Conservation (phyloP, 371 early-diverging fungal species). For the Circinella minor region DNA sequence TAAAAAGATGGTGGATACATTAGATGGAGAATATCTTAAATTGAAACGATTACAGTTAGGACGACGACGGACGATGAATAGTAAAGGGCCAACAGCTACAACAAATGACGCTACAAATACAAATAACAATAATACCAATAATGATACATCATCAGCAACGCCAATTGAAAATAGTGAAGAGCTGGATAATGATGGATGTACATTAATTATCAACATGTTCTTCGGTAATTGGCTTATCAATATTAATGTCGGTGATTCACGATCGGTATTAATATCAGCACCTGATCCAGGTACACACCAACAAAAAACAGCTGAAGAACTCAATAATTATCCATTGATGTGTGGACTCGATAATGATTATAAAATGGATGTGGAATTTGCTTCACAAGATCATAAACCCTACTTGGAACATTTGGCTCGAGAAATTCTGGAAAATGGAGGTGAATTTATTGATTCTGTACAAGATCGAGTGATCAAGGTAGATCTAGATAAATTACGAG, state of each 20-base stretch:
- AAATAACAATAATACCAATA: not conserved
- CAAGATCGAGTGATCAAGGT: conserved; percentile 67
- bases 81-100: conserved; percentile 26
- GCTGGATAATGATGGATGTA: conserved; percentile 83
- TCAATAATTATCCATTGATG: conserved; percentile 7
- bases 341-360: conserved; percentile 40
- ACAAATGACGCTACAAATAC: not conserved
- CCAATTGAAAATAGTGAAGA: conserved; percentile 13
- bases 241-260: conserved; percentile 84
- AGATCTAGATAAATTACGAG: conserved; percentile 52
- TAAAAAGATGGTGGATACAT: conserved; percentile 50
- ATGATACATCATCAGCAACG: conserved; percentile 2
- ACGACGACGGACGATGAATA: conserved; percentile 9
- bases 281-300: conserved; percentile 36
- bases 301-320: conserved; percentile 11
- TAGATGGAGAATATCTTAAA: conserved; percentile 62
- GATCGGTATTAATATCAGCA: conserved; percentile 66
- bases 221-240: conserved; percentile 77
- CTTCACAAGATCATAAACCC: conserved; percentile 70
- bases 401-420: conserved; percentile 66
- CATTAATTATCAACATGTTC: conserved; percentile 75
- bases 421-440: conserved; percentile 68
- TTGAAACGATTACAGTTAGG: conserved; percentile 49
- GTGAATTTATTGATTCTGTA: conserved; percentile 69
- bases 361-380: conserved; percentile 65